phyloP scores from a whole-genome alignment of 257 asterid species.

The Nicotiana noctiflora region DNA sequence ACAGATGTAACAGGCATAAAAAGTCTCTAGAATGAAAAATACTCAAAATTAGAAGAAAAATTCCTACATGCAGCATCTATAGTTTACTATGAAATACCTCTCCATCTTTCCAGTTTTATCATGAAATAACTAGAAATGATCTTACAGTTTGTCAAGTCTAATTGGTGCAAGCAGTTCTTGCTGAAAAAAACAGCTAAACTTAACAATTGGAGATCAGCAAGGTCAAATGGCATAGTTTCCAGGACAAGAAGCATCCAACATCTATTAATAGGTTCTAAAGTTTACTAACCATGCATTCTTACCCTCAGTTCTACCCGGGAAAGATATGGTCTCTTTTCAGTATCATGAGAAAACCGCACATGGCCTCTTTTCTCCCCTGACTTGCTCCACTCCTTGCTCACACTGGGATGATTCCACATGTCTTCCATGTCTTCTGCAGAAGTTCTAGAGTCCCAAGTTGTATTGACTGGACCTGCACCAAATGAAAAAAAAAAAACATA shows the following conservation, averaged over 20 bases:
- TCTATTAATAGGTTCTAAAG: background rate
- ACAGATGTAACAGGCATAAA: background rate
- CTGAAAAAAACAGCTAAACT: background rate
- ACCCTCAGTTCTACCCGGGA: constrained; percentile 85
- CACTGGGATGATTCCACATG: constrained; percentile 65
- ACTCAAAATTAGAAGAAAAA: background rate
- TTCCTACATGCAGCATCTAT: background rate
- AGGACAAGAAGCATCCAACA: background rate
- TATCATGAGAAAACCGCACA: constrained; percentile 73
- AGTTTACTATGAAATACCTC: background rate
- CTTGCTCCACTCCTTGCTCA: constrained; percentile 81
- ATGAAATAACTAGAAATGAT: background rate
- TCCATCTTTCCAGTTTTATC: background rate
- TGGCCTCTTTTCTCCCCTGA: constrained; percentile 74
- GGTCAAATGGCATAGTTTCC: constrained; percentile 1
- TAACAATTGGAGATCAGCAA: background rate
- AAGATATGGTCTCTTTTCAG: constrained; percentile 67
- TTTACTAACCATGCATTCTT: constrained; percentile 18
- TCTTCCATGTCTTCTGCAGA: constrained; percentile 77
- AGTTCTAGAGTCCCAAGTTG: constrained; percentile 89
- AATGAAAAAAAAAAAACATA: background rate
- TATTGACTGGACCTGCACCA: constrained; percentile 31
- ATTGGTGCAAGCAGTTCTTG: background rate
- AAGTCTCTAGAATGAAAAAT: background rate
- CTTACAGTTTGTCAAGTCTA: background rate